A percentile compares a stretch with the other conserved stretches of the same genome.
Evolutionary conservation across 73 alveolate genomes (phyloP).

Genomic region (Paramecium primaurelia): DNA sequence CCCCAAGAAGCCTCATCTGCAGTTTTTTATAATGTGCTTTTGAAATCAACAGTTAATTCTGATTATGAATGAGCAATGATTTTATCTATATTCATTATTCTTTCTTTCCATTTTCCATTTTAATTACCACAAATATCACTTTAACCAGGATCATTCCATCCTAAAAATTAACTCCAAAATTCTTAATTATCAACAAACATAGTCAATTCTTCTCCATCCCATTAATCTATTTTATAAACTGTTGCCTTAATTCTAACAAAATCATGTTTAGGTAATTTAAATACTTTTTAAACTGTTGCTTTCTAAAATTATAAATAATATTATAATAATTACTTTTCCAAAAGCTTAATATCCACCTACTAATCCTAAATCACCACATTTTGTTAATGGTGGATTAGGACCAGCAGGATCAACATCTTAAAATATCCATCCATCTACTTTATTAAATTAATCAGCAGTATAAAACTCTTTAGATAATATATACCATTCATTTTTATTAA

Average conservation of each 20-base stretch:
- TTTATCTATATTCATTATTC: conserved; percentile 12
- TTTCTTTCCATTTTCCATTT: neutral
- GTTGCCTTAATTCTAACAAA: neutral
- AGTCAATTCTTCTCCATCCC: conserved; percentile 49
- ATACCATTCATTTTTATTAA: conserved; percentile 13
- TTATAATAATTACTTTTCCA: neutral
- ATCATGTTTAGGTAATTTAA: neutral
- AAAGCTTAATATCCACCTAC: conserved; percentile 7
- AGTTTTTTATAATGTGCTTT: neutral
- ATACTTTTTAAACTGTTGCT: neutral
- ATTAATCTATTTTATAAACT: neutral
- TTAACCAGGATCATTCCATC: conserved; percentile 48
- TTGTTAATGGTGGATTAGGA: conserved; percentile 31
- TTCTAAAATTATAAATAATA: neutral
- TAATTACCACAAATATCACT: neutral
- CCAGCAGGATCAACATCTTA: neutral
- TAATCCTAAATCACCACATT: conserved; percentile 14
- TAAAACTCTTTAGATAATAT: neutral
- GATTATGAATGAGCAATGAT: neutral
- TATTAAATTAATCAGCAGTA: neutral
- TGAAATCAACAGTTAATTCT: neutral
- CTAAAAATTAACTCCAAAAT: neutral
- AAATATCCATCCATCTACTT: neutral
- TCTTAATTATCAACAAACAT: conserved; percentile 7
- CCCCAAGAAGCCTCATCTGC: conserved; percentile 36